A percentile compares a stretch with the other conserved stretches of the same genome.
These are phyloP conservation scores for Chenopodium formosanum DNA, from an alignment of 148 eudicot species.

Conservation along the genomic window DNA sequence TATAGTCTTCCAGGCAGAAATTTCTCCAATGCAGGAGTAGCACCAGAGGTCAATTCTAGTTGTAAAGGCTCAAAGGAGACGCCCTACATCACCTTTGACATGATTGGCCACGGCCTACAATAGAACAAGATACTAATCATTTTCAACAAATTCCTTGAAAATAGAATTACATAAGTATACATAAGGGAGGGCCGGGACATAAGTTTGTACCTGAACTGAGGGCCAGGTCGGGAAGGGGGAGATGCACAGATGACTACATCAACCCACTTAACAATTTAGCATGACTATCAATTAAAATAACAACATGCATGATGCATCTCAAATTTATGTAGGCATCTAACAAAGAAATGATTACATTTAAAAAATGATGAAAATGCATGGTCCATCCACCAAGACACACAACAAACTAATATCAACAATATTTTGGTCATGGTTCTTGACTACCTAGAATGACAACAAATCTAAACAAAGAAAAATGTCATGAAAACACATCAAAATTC, in stretches of 20 bases:
- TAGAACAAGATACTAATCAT: conserved; percentile 7
- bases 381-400: background rate
- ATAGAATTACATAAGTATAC: background rate
- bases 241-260: background rate
- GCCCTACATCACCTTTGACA: conserved; percentile 65
- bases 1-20: conserved; percentile 86
- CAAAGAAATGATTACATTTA: background rate
- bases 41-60: conserved; percentile 75
- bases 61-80: conserved; percentile 66
- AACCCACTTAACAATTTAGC: background rate
- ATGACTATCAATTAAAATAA: background rate
- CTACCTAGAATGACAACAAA: no score
- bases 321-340: background rate
- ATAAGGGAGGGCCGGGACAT: no score
- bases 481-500: no score
- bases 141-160: background rate
- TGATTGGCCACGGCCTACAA: conserved; percentile 76
- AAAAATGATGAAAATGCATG: no score
- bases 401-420: background rate
- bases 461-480: no score
- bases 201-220: background rate
- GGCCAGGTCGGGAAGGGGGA: background rate
- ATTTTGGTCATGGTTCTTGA: background rate
- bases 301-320: no score
- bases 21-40: conserved; percentile 88